These are phyloP conservation scores for Echinochloa phyllopogon DNA, from an alignment of 176 grass and related monocot species.

Conservation along the genomic window DNA sequence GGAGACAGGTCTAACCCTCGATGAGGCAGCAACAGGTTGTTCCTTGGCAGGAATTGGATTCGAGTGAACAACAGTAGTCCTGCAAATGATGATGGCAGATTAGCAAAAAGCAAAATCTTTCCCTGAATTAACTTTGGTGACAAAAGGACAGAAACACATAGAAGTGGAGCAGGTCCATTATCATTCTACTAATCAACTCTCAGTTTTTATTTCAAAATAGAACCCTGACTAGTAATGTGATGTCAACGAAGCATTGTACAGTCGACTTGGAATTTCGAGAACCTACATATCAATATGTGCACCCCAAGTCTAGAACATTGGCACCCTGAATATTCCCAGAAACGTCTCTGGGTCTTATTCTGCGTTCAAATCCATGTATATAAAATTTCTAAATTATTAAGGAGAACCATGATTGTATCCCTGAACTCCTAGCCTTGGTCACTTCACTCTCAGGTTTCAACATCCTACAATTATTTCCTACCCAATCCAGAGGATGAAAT, in stretches of 20 bases:
- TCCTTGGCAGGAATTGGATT: conserved; percentile 77
- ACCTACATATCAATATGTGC: not conserved
- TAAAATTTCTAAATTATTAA: not conserved
- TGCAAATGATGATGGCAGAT: conserved; percentile 43
- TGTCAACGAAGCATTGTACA: not conserved
- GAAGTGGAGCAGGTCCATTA: not conserved
- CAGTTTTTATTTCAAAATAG: not conserved
- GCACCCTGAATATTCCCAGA: not conserved
- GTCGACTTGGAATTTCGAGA: conserved; percentile 6
- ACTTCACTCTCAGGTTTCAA: conserved; percentile 8
- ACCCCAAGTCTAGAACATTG: not conserved
- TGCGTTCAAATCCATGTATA: not conserved
- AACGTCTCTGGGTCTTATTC: not conserved
- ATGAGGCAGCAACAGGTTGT: conserved; percentile 46
- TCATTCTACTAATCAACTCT: conserved; percentile 29
- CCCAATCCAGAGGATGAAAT: conserved; percentile 3
- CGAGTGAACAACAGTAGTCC: conserved; percentile 88
- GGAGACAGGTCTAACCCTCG: conserved; percentile 46
- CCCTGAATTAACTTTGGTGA: not conserved
- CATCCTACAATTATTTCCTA: not conserved
- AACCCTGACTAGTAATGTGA: not conserved
- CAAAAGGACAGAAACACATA: conserved; percentile 10
- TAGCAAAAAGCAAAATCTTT: conserved; percentile 22
- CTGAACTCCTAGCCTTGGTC: conserved; percentile 1
- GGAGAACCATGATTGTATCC: not conserved